These are phyloP conservation scores for Codiaeum variegatum DNA, from an alignment of 441 rosid species.

Conservation along the genomic window DNA sequence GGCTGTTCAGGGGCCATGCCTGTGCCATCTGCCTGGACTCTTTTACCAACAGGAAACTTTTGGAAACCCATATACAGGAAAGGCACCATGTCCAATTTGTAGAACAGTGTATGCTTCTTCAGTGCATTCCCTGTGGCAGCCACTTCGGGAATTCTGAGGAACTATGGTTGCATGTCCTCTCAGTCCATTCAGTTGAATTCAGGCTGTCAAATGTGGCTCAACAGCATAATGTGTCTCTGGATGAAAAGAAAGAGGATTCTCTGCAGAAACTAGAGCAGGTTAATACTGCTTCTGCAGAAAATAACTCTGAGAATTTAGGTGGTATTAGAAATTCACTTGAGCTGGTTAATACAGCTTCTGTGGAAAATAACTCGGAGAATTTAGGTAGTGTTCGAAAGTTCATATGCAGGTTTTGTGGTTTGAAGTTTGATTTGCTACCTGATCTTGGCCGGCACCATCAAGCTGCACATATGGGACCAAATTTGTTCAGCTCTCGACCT, in stretches of 20 bases:
- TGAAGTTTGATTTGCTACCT: conserved; percentile 86
- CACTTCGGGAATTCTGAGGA: conserved; percentile 87
- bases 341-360: conserved; percentile 29
- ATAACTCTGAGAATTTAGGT: conserved; percentile 43
- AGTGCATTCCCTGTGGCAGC: conserved; percentile 84
- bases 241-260: conserved; percentile 30
- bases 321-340: conserved; percentile 49
- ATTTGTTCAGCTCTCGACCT: conserved; percentile 52
- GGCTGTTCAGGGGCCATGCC: conserved; percentile 83
- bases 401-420: conserved; percentile 83
- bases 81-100: conserved; percentile 86
- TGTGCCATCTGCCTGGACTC: conserved; percentile 98
- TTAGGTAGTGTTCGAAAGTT: conserved; percentile 46
- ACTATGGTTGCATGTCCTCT: conserved; percentile 74
- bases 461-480: conserved; percentile 90
- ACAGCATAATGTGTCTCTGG: conserved; percentile 27
- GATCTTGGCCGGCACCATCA: conserved; percentile 99
- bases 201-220: conserved; percentile 42
- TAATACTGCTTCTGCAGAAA: conserved; percentile 32
- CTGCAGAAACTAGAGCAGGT: conserved; percentile 39
- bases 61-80: conserved; percentile 91
- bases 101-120: conserved; percentile 96
- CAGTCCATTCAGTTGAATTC: conserved; percentile 62
- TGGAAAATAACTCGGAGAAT: conserved; percentile 45
- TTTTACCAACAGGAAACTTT: conserved; percentile 62